phyloP scores from a whole-genome alignment of 768 basidiomycete species.

The Obba rivulosa region DNA sequence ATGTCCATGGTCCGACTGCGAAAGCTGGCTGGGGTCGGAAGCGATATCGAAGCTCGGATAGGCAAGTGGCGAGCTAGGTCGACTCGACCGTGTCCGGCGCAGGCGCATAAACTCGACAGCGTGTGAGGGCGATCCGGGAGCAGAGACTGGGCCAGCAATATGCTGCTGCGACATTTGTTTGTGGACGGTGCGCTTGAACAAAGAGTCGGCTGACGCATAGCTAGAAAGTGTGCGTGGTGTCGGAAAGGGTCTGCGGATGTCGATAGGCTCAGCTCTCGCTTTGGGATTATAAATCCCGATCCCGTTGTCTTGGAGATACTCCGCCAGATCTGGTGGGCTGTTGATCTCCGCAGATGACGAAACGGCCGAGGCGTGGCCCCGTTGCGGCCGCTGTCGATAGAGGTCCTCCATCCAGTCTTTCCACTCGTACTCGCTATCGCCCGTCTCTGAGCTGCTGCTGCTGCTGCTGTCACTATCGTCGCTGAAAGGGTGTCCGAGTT shows the following conservation, averaged over 20 bases:
- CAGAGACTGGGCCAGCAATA: no score
- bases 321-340: neutral
- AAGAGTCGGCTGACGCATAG: slow-evolving; percentile 23
- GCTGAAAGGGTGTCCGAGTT: slow-evolving; percentile 11
- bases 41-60: no score
- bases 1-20: no score
- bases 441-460: slow-evolving; percentile 11
- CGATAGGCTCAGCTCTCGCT: neutral
- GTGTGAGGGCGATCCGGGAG: no score
- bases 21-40: no score
- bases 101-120: no score
- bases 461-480: slow-evolving; percentile 32
- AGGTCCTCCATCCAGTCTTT: slow-evolving; percentile 60
- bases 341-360: neutral
- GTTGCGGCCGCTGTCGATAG: slow-evolving; percentile 33
- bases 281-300: neutral
- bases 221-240: slow-evolving; percentile 13
- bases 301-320: neutral
- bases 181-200: slow-evolving; percentile 15
- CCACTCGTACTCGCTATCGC: slow-evolving; percentile 59
- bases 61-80: no score
- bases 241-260: neutral
- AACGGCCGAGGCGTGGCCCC: neutral
- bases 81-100: no score
- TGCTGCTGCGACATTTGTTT: no score